Base-by-base conservation (phyloP, 2,329 filamentous ascomycete species). In the Fusarium udum region DNA sequence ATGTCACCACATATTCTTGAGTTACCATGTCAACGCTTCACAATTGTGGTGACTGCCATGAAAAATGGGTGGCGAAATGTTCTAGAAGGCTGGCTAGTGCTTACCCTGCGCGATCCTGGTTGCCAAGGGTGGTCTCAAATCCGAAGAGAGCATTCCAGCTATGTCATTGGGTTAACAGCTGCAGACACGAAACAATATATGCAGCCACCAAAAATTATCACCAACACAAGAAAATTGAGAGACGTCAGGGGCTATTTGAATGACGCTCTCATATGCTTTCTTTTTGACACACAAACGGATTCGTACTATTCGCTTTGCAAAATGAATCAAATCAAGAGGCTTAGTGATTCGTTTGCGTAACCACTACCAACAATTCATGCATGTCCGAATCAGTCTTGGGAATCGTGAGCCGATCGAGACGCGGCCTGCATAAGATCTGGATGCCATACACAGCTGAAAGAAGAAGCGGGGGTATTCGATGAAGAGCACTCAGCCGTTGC, bases 71-170 rank as follows among this genome's bases (percentile, higher is more conserved):
- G 20, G 28, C 4, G 10, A n/a, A 32, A 49, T 31, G 28, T 13
- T 4, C 22, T 49, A 10, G 3, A 1, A 14, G 8, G 24, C 26
- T 28, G 6, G 0, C 4, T n/a, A 14, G 22, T n/a, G 28, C 28
- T 32, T 7, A 10, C 22, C 2, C 28, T 24, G 22, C 11, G 6
- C 0, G 16, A 32, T 32, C 22, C 46, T 32, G 11, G 28, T 4
- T 24, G 15, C 15, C 46, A 24, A 13, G 28, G 15, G 13, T 32
- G 28, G 15, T 5, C 28, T 51, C 15, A 51, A 14, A 15, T 3
- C 14, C 0, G 3, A 0, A 12, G 14, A 48, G 20, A 2, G 6
- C 4, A n/a, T n/a, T 16, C 14, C 20, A 16, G 28, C 20, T n/a
- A 14, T 10, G 0, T 18, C 15, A 51, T 51, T 51, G 28, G 48